Evolutionary conservation across 208 protist genomes (phyloP).

Genomic region (Naegleria gruberi): DNA sequence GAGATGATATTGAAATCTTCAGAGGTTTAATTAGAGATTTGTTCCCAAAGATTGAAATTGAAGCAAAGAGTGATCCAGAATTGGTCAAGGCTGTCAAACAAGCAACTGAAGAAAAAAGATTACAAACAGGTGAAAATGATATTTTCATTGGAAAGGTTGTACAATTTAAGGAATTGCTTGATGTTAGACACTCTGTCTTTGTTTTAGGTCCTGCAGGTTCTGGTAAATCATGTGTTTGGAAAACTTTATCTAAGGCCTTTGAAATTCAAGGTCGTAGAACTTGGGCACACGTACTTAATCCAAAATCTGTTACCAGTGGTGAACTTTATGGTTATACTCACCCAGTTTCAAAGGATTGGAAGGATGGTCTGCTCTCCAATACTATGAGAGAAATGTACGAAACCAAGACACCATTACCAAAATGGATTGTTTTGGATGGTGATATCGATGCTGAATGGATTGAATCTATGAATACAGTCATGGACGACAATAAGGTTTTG

Average conservation of each 20-base stretch:
- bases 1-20: constrained; percentile 94
- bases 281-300: constrained; percentile 81
- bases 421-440: constrained; percentile 96
- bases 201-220: constrained; percentile 88
- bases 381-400: constrained; percentile 93
- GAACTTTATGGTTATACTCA: constrained; percentile 97
- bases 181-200: constrained; percentile 96
- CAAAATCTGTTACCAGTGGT: constrained; percentile 95
- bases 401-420: constrained; percentile 77
- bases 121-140: constrained; percentile 90
- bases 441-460: constrained; percentile 98
- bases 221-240: constrained; percentile 93
- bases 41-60: constrained; percentile 89
- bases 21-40: constrained; percentile 91
- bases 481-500: constrained; percentile 97
- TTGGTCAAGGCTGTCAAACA: constrained; percentile 77
- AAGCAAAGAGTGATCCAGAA: constrained; percentile 81
- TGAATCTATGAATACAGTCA: constrained; percentile 98
- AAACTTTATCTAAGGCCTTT: constrained; percentile 80
- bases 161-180: constrained; percentile 95
- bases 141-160: constrained; percentile 95
- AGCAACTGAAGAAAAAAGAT: constrained; percentile 69
- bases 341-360: constrained; percentile 88
- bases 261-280: constrained; percentile 79
- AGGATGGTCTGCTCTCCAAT: constrained; percentile 81